Percentiles rank a stretch among this genome's conserved stretches.
Conservation (phyloP, 352 stramenopile genomes). For the Globisporangium spiculum region DNA sequence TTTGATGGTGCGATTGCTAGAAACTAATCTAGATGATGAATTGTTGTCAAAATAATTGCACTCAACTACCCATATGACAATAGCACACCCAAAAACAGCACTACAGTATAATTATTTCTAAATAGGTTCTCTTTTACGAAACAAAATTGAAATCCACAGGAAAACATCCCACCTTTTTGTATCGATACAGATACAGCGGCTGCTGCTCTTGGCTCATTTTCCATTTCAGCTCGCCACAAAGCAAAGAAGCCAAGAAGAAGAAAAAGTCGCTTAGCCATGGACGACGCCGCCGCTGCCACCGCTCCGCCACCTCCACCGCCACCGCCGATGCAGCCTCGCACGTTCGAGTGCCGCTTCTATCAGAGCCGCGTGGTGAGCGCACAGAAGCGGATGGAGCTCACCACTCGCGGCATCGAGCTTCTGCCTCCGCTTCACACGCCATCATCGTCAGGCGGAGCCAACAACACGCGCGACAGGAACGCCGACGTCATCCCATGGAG, state of each 20-base stretch:
- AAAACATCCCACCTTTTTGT: neutral
- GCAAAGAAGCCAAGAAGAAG: neutral
- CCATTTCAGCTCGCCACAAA: neutral
- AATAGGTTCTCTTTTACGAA: neutral
- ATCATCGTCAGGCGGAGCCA: neutral
- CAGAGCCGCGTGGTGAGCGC: slow-evolving; percentile 13
- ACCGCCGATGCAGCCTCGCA: neutral
- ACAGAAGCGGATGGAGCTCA: slow-evolving; percentile 8
- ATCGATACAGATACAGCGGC: neutral
- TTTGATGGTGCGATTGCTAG: neutral
- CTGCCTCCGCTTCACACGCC: neutral
- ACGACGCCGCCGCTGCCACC: neutral
- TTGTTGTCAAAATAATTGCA: neutral
- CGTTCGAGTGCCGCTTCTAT: slow-evolving; percentile 18
- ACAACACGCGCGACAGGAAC: slow-evolving; percentile 3
- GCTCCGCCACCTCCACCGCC: neutral
- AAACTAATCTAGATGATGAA: neutral
- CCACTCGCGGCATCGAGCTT: slow-evolving; percentile 14
- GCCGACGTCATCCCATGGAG: slow-evolving; percentile 13
- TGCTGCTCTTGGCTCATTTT: neutral
- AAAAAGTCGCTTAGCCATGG: neutral
- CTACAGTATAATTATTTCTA: neutral
- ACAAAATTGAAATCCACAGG: neutral
- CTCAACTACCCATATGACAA: neutral
- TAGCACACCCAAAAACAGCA: neutral